Evolutionary conservation across 169 alveolate species (phyloP).

Genomic region (Plasmodium cynomolgi): DNA sequence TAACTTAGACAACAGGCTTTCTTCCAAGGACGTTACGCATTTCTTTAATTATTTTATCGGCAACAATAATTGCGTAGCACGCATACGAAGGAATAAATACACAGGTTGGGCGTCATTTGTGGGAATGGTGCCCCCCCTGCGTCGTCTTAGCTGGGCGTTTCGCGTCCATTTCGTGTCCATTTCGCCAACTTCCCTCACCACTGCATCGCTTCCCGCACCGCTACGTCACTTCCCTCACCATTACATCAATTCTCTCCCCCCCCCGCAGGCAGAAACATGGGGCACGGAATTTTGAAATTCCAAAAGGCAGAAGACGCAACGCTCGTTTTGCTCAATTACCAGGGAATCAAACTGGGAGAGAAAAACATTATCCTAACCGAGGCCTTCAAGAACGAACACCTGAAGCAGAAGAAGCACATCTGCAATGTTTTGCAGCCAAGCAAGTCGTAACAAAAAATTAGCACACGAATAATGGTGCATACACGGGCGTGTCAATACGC

Average conservation of each 20-base stretch:
- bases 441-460: background rate
- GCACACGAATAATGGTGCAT: background rate
- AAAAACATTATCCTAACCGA: slow-evolving; percentile 80
- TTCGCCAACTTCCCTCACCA: background rate
- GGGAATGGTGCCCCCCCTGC: background rate
- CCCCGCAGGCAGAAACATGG: slow-evolving; percentile 81
- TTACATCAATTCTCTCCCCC: background rate
- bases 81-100: slow-evolving; percentile 29
- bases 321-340: slow-evolving; percentile 76
- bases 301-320: slow-evolving; percentile 85
- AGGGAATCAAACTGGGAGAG: slow-evolving; percentile 83
- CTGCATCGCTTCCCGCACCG: background rate
- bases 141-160: background rate
- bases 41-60: slow-evolving; percentile 67
- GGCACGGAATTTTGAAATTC: slow-evolving; percentile 82
- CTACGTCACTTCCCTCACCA: background rate
- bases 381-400: slow-evolving; percentile 62
- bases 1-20: slow-evolving; percentile 50
- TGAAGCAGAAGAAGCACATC: slow-evolving; percentile 64
- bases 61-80: slow-evolving; percentile 36
- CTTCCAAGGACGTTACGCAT: slow-evolving; percentile 68
- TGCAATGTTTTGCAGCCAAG: slow-evolving; percentile 35
- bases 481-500: background rate
- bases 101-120: slow-evolving; percentile 9
- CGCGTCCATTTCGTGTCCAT: background rate